Percentiles rank a stretch among this genome's conserved stretches.
Evolutionary conservation across 1,284 basidiomycete species (phyloP).

Genomic region (Sutorius eximius): DNA sequence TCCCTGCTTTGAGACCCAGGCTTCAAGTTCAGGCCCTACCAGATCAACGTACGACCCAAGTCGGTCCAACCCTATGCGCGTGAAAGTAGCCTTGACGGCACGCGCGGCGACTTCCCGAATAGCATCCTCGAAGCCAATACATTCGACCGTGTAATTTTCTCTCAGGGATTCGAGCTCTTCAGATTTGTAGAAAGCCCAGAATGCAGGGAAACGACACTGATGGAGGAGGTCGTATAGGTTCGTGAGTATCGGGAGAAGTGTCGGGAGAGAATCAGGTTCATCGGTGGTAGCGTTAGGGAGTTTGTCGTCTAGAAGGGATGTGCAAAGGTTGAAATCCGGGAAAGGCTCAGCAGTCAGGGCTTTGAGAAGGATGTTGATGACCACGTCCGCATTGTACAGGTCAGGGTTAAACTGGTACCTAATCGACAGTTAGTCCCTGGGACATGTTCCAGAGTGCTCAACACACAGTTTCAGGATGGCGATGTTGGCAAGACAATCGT

Average conservation of each 20-base stretch:
- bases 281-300: conserved; percentile 60
- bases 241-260: conserved; percentile 74
- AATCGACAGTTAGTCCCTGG: conserved; percentile 11
- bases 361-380: conserved; percentile 94
- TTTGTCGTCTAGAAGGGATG: conserved; percentile 85
- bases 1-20: conserved; percentile 68
- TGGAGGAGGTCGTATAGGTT: conserved; percentile 76
- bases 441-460: not conserved
- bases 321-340: conserved; percentile 92
- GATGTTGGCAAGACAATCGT: conserved; percentile 91
- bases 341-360: conserved; percentile 79
- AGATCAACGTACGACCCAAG: conserved; percentile 76
- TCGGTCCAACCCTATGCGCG: conserved; percentile 66
- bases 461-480: conserved; percentile 81
- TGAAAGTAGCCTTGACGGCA: conserved; percentile 79
- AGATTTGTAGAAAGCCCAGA: conserved; percentile 79
- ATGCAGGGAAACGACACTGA: conserved; percentile 87
- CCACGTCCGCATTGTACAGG: conserved; percentile 89
- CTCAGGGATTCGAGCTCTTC: conserved; percentile 68
- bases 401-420: conserved; percentile 97
- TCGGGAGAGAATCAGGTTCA: conserved; percentile 76
- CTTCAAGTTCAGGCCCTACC: conserved; percentile 60
- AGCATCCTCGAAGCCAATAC: conserved; percentile 77
- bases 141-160: conserved; percentile 83
- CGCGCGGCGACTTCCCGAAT: conserved; percentile 75